phyloP scores from a whole-genome alignment of 345 rosid genomes.

The Diplotaxis tenuifolia region DNA sequence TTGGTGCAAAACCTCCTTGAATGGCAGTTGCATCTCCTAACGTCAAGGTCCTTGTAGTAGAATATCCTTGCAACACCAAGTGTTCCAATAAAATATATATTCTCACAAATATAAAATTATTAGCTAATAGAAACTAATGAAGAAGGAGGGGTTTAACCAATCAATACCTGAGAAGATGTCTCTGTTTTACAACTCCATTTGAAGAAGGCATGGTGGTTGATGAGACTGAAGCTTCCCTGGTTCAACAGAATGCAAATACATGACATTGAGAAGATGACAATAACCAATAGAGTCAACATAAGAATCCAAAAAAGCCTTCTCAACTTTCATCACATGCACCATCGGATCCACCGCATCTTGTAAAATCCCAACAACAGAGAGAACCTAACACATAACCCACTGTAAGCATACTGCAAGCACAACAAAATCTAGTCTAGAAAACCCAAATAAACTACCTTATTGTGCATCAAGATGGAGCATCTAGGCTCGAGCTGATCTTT shows the following conservation, averaged over 20 bases:
- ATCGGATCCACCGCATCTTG: constrained; percentile 97
- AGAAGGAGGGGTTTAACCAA: not conserved
- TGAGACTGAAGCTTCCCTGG: not conserved
- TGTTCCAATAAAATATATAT: constrained; percentile 13
- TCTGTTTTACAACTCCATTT: not conserved
- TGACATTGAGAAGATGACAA: not conserved
- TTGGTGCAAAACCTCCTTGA: constrained; percentile 98
- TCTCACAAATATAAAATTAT: not conserved
- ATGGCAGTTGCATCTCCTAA: constrained; percentile 79
- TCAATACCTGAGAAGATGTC: not conserved
- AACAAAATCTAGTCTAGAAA: not conserved
- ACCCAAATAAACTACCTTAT: constrained; percentile 48
- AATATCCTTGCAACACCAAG: constrained; percentile 99
- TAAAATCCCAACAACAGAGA: constrained; percentile 89
- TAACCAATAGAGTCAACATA: constrained; percentile 59
- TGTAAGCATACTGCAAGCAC: not conserved
- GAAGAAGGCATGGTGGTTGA: not conserved
- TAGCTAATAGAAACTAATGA: not conserved
- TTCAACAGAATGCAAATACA: not conserved
- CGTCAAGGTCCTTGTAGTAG: constrained; percentile 91
- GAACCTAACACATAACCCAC: constrained; percentile 47
- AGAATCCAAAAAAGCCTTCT: constrained; percentile 95
- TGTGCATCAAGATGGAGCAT: constrained; percentile 91
- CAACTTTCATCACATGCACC: constrained; percentile 99
- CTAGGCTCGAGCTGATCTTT: constrained; percentile 97